phyloP scores from a whole-genome alignment of 768 basidiomycete genomes.

The Trametopsis cervina region DNA sequence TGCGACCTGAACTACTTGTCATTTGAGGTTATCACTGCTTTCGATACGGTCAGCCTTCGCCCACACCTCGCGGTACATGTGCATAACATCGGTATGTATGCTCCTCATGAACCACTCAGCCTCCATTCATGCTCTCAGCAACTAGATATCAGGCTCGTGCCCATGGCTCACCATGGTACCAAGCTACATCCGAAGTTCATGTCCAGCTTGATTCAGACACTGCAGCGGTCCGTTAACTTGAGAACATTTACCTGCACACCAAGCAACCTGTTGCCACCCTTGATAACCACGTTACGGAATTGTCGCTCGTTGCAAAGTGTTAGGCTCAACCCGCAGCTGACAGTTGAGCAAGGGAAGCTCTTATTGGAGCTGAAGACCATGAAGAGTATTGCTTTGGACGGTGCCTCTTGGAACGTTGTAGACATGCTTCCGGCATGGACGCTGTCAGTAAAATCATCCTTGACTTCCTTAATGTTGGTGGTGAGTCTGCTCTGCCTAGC shows the following conservation, averaged over 20 bases:
- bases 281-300: conserved; percentile 40
- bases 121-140: not conserved
- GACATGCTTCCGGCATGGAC: conserved; percentile 56
- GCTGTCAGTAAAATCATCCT: conserved; percentile 31
- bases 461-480: conserved; percentile 50
- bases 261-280: conserved; percentile 36
- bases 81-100: conserved; percentile 44
- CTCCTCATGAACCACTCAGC: conserved; percentile 10
- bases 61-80: conserved; percentile 51
- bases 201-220: conserved; percentile 39
- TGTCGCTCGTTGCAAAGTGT: conserved; percentile 40
- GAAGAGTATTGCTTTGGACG: conserved; percentile 45
- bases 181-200: conserved; percentile 36
- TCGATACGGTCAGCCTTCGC: conserved; percentile 48
- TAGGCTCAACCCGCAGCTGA: conserved; percentile 47
- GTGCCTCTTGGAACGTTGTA: conserved; percentile 55
- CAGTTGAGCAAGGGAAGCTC: conserved; percentile 38
- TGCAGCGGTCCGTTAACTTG: conserved; percentile 46
- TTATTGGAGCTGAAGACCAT: conserved; percentile 36
- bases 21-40: conserved; percentile 50
- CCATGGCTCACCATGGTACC: conserved; percentile 26
- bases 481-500: conserved; percentile 34
- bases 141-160: conserved; percentile 46
- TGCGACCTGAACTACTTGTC: too few relatives aligned
- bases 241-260: conserved; percentile 48